Conservation (phyloP, 345 rosid species). For the Sonneratia caseolaris region DNA sequence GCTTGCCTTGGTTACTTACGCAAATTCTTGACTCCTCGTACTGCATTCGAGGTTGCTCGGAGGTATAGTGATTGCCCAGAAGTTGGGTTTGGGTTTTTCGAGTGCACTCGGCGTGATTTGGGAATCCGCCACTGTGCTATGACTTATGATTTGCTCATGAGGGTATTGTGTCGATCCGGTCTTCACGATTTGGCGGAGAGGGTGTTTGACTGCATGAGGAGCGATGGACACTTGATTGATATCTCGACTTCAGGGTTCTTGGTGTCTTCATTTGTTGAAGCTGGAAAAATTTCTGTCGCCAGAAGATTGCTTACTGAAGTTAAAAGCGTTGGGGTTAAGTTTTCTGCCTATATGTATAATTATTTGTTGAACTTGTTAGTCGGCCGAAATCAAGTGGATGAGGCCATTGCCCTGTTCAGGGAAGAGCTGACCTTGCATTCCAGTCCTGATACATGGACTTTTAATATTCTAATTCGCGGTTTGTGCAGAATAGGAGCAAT, state of each 20-base stretch:
- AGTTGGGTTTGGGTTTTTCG: conserved; percentile 54
- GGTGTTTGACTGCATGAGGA: conserved; percentile 55
- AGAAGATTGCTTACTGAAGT: conserved; percentile 43
- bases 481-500: conserved; percentile 43
- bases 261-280: conserved; percentile 34
- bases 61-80: conserved; percentile 36
- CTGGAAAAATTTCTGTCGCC: conserved; percentile 33
- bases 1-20: conserved; percentile 43
- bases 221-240: conserved; percentile 54
- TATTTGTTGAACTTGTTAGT: conserved; percentile 50
- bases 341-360: conserved; percentile 32
- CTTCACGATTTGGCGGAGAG: conserved; percentile 37
- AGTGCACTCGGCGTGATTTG: conserved; percentile 53
- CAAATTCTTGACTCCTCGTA: conserved; percentile 41
- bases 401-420: conserved; percentile 46
- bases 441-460: conserved; percentile 52
- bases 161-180: conserved; percentile 53
- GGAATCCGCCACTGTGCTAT: conserved; percentile 34
- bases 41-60: conserved; percentile 56
- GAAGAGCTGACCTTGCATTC: conserved; percentile 31
- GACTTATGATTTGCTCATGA: conserved; percentile 51
- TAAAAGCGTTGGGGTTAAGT: conserved; percentile 24
- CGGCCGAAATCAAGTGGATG: conserved; percentile 33
- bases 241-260: conserved; percentile 35
- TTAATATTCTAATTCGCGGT: conserved; percentile 69